Percentiles rank a stretch among this genome's conserved stretches.
These are phyloP conservation scores for Magnolia officinalis DNA, from an alignment of 164 flowering plant genomes.

Conservation along the genomic window DNA sequence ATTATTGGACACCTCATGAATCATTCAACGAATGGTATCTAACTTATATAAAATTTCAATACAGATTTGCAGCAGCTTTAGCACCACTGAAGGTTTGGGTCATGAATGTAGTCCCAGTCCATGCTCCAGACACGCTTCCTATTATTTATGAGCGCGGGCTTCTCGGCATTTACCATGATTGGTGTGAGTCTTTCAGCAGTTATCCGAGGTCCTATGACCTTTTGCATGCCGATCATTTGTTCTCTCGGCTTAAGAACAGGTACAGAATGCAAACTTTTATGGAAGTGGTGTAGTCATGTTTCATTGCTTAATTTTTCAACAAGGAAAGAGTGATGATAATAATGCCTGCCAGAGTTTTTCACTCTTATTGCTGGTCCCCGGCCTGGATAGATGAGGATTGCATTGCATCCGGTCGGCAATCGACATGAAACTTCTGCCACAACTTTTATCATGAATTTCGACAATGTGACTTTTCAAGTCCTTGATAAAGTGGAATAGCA, in stretches of 20 bases:
- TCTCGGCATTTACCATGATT: conserved; percentile 83
- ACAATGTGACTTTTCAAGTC: too few species aligned
- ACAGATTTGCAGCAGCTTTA: conserved; percentile 93
- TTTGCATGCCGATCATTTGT: conserved; percentile 91
- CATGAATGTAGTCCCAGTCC: conserved; percentile 85
- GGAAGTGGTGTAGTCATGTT: neutral
- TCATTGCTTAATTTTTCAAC: neutral
- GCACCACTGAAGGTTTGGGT: conserved; percentile 76
- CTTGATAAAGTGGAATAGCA: too few species aligned
- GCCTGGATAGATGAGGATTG: too few species aligned
- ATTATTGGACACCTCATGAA: neutral
- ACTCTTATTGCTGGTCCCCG: too few species aligned
- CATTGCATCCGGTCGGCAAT: too few species aligned
- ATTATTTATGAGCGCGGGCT: conserved; percentile 88
- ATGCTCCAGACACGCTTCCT: conserved; percentile 90
- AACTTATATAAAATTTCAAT: conserved; percentile 1
- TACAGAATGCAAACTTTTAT: conserved; percentile 10
- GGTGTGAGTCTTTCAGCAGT: conserved; percentile 93
- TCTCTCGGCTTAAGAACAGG: conserved; percentile 89
- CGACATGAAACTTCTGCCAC: too few species aligned
- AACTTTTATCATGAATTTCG: too few species aligned
- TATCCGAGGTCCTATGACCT: conserved; percentile 95
- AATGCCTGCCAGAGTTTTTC: too few species aligned
- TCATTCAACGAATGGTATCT: neutral
- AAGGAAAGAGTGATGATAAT: neutral